Conservation (phyloP, 164 flowering plant genomes). For the Sextonia rubra region DNA sequence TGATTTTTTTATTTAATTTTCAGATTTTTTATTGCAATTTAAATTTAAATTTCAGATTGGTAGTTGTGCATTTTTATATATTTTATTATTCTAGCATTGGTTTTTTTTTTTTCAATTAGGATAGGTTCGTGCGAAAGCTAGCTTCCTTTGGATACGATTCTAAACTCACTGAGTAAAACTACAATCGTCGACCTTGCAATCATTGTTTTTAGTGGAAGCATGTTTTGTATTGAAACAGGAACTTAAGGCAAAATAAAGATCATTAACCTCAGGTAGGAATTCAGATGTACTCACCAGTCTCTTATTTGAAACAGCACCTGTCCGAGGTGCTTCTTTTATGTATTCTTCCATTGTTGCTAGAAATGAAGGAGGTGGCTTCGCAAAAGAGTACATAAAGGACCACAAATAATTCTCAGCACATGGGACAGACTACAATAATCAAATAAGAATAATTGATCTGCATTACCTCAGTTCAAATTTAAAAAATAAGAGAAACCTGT, state of each 20-base stretch:
- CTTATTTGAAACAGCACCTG: slow-evolving; percentile 47
- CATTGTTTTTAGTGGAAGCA: background rate
- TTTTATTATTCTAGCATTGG: no score
- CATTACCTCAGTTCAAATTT: background rate
- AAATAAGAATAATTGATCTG: background rate
- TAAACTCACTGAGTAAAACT: no score
- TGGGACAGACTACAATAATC: background rate
- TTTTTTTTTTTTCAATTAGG: no score
- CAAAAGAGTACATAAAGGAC: background rate
- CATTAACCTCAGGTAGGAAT: background rate
- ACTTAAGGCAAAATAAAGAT: background rate
- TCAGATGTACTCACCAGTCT: slow-evolving; percentile 53
- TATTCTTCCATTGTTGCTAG: slow-evolving; percentile 98
- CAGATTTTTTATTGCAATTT: no score
- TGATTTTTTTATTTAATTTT: no score
- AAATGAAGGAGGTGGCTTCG: slow-evolving; percentile 95
- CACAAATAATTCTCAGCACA: background rate
- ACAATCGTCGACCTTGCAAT: no score
- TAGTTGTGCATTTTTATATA: no score
- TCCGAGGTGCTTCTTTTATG: slow-evolving; percentile 84
- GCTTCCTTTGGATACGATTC: no score
- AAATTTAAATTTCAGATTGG: no score
- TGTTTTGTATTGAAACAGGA: background rate
- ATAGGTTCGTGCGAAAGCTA: no score
- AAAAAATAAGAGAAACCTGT: slow-evolving; percentile 48